A percentile compares a stretch with the other conserved stretches of the same genome.
Evolutionary conservation across 2,329 filamentous ascomycete genomes (phyloP).

Genomic region (Sporothrix inflata): DNA sequence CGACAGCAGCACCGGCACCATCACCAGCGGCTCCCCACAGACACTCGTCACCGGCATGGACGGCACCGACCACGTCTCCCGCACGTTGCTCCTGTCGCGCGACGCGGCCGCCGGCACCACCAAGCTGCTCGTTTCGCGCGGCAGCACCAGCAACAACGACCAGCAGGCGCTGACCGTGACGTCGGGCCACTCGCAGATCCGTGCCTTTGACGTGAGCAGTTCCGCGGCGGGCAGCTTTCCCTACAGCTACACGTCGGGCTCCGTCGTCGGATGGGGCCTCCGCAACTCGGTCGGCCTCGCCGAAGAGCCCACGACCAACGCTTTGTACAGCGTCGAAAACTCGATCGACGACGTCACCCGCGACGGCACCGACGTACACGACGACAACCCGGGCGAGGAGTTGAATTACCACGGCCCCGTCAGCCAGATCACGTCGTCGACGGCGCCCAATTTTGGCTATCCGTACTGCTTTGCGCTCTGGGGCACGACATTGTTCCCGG

Average conservation of each 20-base stretch:
- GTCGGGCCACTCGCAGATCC: constrained; percentile 69
- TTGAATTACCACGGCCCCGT: constrained; percentile 72
- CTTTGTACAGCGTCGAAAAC: constrained; percentile 33
- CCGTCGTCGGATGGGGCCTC: constrained; percentile 64
- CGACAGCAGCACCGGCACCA: constrained; percentile 54
- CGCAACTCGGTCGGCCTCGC: constrained; percentile 70
- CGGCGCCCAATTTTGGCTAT: constrained; percentile 66
- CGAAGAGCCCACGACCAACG: constrained; percentile 44
- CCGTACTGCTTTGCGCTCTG: constrained; percentile 71
- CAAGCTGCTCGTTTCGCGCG: constrained; percentile 65
- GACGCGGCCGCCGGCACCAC: constrained; percentile 49
- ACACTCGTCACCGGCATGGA: constrained; percentile 57
- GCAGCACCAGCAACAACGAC: constrained; percentile 67
- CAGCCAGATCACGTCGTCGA: constrained; percentile 37
- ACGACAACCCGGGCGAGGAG: constrained; percentile 71
- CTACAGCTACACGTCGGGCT: constrained; percentile 54
- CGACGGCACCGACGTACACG: constrained; percentile 59
- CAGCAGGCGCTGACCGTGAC: constrained; percentile 51
- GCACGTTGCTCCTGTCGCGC: constrained; percentile 66
- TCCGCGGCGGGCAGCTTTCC: constrained; percentile 34
- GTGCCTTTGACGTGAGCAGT: constrained; percentile 53
- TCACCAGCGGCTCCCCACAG: constrained; percentile 44
- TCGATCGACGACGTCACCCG: constrained; percentile 52
- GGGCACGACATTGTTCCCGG: constrained; percentile 54
- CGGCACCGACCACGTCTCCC: constrained; percentile 61